Conservation (phyloP, 306 rosid genomes). For the Echinosophora koreensis region DNA sequence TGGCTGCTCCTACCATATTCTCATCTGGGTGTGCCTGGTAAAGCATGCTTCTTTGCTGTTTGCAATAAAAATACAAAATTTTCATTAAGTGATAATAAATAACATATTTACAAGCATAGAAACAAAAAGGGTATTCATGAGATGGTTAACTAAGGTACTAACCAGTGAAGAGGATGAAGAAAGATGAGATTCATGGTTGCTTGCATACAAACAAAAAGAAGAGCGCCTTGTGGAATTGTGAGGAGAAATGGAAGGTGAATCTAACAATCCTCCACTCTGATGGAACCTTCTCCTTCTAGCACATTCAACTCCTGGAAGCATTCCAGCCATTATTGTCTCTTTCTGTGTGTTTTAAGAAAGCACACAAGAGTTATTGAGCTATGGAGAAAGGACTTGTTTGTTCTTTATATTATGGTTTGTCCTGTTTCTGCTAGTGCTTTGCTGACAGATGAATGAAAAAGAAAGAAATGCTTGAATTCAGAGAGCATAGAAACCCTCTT, state of each 20-base stretch:
- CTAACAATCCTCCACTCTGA: conserved; percentile 53
- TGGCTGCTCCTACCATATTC: conserved; percentile 64
- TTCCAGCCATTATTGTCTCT: conserved; percentile 72
- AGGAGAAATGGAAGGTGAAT: conserved; percentile 45
- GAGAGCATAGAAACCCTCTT: neutral
- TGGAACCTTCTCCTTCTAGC: conserved; percentile 78
- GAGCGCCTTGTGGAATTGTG: conserved; percentile 63
- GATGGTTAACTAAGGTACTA: conserved; percentile 12
- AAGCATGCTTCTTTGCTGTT: conserved; percentile 48
- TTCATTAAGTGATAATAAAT: neutral
- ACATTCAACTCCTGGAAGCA: conserved; percentile 91
- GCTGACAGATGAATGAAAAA: neutral
- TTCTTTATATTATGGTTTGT: neutral
- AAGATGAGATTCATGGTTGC: conserved; percentile 61
- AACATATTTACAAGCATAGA: neutral
- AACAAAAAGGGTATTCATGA: neutral
- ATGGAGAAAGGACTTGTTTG: neutral
- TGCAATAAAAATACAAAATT: neutral
- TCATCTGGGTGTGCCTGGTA: conserved; percentile 56
- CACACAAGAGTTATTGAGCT: neutral
- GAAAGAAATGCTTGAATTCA: neutral
- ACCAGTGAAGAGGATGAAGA: conserved; percentile 58
- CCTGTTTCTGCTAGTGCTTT: conserved; percentile 12
- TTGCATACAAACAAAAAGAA: conserved; percentile 69
- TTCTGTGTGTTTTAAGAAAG: neutral